Conservation (phyloP, 1,284 basidiomycete species). For the Microbotryum lychnidis-dioicae region DNA sequence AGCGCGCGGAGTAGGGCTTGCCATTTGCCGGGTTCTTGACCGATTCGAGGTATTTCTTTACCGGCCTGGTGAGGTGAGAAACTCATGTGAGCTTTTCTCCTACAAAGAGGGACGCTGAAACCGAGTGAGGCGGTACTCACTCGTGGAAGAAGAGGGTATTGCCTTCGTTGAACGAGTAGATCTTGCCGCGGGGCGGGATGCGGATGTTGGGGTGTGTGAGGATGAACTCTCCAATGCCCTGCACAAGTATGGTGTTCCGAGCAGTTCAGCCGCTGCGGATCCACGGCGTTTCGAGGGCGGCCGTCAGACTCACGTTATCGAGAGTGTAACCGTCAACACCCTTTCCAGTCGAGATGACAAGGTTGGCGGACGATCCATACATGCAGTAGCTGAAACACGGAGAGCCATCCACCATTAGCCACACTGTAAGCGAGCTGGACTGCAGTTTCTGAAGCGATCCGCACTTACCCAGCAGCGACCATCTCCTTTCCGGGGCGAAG, state of each 20-base stretch:
- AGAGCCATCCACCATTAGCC: constrained; percentile 2
- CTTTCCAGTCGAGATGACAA: constrained; percentile 88
- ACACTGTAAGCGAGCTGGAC: constrained; percentile 10
- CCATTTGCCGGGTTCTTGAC: constrained; percentile 81
- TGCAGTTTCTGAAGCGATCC: constrained; percentile 52
- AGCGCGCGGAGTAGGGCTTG: constrained; percentile 58
- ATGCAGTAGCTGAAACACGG: constrained; percentile 40
- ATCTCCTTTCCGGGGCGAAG: constrained; percentile 90
- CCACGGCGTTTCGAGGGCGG: too few species aligned
- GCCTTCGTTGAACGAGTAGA: constrained; percentile 99
- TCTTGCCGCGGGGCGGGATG: constrained; percentile 90
- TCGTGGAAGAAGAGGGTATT: constrained; percentile 91
- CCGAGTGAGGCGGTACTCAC: constrained; percentile 25
- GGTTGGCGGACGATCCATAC: constrained; percentile 98
- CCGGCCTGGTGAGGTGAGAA: constrained; percentile 45
- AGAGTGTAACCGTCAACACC: constrained; percentile 99
- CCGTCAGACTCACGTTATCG: constrained; percentile 53
- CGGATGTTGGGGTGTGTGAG: constrained; percentile 96
- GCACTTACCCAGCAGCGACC: constrained; percentile 92
- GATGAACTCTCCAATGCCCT: constrained; percentile 91
- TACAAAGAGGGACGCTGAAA: neutral
- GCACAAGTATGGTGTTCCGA: neutral
- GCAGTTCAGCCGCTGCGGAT: neutral
- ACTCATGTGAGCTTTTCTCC: neutral
- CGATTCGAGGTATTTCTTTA: constrained; percentile 78